Percentiles rank a stretch among this genome's conserved stretches.
These are phyloP conservation scores for Cutaneotrichosporon sp. DNA, from an alignment of 1,284 basidiomycete genomes.

Conservation along the genomic window DNA sequence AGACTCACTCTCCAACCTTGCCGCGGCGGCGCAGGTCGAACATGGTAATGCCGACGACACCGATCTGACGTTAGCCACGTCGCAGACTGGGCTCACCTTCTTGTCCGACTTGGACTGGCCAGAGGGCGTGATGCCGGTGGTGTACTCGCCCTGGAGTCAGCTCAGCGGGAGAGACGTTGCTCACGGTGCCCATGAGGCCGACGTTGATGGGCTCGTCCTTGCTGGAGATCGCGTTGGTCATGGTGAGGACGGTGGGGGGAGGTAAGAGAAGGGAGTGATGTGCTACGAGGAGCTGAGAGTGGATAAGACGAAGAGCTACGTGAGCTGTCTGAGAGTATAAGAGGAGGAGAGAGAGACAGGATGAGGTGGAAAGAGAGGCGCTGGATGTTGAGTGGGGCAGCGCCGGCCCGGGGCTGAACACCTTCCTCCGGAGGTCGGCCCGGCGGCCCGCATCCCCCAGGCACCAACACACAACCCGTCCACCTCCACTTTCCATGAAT, in stretches of 20 bases:
- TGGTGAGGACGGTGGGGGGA: background rate
- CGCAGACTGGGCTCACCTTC: slow-evolving; percentile 61
- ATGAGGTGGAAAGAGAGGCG: background rate
- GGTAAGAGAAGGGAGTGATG: background rate
- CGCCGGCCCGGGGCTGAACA: background rate
- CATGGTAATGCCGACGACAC: slow-evolving; percentile 81
- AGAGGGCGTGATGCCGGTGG: slow-evolving; percentile 86
- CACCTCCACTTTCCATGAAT: too few relatives aligned
- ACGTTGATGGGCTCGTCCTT: slow-evolving; percentile 43
- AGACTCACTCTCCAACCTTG: slow-evolving; percentile 62
- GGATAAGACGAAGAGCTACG: background rate
- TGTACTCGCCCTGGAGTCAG: slow-evolving; percentile 63
- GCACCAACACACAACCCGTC: too few relatives aligned
- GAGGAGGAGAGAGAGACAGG: background rate
- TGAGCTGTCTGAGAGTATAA: background rate
- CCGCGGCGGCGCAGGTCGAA: slow-evolving; percentile 84
- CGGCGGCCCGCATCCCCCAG: background rate
- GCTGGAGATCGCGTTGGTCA: background rate
- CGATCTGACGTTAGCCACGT: slow-evolving; percentile 55
- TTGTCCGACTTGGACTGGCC: slow-evolving; percentile 94
- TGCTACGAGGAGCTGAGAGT: too few relatives aligned
- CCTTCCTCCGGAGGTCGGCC: background rate
- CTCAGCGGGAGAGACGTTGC: slow-evolving; percentile 12
- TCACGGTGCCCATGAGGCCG: slow-evolving; percentile 52
- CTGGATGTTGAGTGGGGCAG: too few relatives aligned